These are phyloP conservation scores for Carex kokanica DNA, from an alignment of 176 grass and related monocot genomes.

Conservation along the genomic window DNA sequence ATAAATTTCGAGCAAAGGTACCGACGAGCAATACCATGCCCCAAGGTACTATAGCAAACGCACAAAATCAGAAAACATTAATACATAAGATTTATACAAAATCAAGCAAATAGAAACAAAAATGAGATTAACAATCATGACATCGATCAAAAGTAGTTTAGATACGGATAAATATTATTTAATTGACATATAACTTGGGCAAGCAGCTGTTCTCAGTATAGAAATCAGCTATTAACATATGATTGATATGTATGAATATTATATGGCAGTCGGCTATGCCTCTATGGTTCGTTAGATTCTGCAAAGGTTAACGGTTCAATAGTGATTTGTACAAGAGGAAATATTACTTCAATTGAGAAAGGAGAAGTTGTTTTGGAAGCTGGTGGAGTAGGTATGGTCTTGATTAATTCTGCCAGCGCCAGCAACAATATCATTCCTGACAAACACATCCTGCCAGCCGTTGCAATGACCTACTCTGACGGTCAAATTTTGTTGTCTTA, in stretches of 20 bases:
- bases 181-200: background rate
- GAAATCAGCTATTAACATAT: background rate
- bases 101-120: no score
- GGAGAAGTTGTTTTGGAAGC: slow-evolving; percentile 40
- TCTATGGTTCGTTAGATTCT: slow-evolving; percentile 35
- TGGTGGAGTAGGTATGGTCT: slow-evolving; percentile 45
- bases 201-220: no score
- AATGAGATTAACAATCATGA: no score
- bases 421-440: slow-evolving; percentile 39
- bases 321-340: slow-evolving; percentile 56
- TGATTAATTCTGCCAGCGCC: slow-evolving; percentile 33
- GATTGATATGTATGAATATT: background rate
- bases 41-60: no score
- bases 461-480: slow-evolving; percentile 60
- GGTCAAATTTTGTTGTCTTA: slow-evolving; percentile 36
- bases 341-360: slow-evolving; percentile 31
- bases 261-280: slow-evolving; percentile 38
- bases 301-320: slow-evolving; percentile 50
- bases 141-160: no score
- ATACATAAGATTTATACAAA: no score
- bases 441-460: slow-evolving; percentile 50
- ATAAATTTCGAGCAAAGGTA: background rate
- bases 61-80: no score
- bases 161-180: no score
- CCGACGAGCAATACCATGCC: background rate